Conservation (phyloP, 2,329 filamentous ascomycete genomes). For the Sporothrix humicola region DNA sequence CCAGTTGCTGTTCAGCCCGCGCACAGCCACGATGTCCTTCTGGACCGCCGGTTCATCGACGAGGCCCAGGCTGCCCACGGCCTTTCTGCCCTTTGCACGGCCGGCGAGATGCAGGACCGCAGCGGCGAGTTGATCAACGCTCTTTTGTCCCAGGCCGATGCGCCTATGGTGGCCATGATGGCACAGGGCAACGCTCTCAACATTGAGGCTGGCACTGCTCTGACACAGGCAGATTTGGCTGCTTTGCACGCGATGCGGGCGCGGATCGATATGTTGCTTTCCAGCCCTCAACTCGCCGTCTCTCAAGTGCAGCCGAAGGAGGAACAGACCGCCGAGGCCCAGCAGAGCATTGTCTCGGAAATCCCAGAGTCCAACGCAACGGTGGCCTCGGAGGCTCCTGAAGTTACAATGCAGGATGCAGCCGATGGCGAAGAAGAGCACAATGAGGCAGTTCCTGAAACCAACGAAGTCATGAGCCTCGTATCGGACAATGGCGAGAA, state of each 20-base stretch:
- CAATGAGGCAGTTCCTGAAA: neutral
- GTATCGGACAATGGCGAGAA: slow-evolving; percentile 39
- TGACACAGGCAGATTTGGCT: slow-evolving; percentile 52
- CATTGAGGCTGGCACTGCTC: slow-evolving; percentile 47
- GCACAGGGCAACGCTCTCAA: slow-evolving; percentile 54
- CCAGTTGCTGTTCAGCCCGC: neutral
- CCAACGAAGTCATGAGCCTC: slow-evolving; percentile 37
- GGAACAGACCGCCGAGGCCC: no score
- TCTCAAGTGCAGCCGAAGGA: neutral
- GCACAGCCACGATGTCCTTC: slow-evolving; percentile 35
- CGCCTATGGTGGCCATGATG: slow-evolving; percentile 55
- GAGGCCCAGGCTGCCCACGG: slow-evolving; percentile 72
- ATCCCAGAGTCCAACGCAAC: neutral
- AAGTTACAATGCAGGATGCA: slow-evolving; percentile 33
- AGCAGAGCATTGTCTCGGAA: neutral
- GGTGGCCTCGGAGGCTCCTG: neutral
- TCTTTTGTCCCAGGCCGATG: slow-evolving; percentile 60
- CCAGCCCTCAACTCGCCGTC: neutral
- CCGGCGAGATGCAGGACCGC: slow-evolving; percentile 28
- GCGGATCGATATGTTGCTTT: slow-evolving; percentile 46
- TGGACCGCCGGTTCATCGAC: slow-evolving; percentile 54
- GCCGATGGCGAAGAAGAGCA: neutral
- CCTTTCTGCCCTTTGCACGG: slow-evolving; percentile 45
- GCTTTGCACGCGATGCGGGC: slow-evolving; percentile 55
- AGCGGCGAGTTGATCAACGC: slow-evolving; percentile 61